These are phyloP conservation scores for Tetracladium maxilliforme DNA, from an alignment of 2,329 filamentous ascomycete genomes.

Conservation along the genomic window DNA sequence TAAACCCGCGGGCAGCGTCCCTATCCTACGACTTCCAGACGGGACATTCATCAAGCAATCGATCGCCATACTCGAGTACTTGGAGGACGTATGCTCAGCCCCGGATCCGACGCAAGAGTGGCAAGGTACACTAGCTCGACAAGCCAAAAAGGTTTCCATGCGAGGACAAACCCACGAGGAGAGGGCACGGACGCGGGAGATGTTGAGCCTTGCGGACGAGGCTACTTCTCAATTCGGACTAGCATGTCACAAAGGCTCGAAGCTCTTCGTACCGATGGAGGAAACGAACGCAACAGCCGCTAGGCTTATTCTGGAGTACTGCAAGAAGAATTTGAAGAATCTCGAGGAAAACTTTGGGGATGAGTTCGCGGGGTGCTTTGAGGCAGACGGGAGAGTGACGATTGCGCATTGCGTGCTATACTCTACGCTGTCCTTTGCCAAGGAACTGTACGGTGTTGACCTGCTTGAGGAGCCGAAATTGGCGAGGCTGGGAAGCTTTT, in stretches of 20 bases:
- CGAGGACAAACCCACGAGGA: conserved; percentile 2
- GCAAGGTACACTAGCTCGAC: conserved; percentile 1
- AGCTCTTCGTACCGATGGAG: conserved; percentile 2
- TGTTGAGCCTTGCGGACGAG: conserved; percentile 2
- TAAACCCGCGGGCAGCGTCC: conserved; percentile 8
- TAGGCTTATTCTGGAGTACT: too few species aligned
- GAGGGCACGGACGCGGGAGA: conserved; percentile 2
- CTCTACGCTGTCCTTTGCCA: too few species aligned
- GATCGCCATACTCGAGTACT: conserved; percentile 10
- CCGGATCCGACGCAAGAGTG: too few species aligned
- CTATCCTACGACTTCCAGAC: conserved; percentile 7
- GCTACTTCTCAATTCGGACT: conserved; percentile 1
- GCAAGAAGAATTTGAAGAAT: too few species aligned
- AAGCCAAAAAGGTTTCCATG: conserved; percentile 1
- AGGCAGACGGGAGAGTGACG: too few species aligned
- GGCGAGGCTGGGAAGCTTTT: too few species aligned
- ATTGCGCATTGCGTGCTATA: too few species aligned
- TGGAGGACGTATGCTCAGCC: conserved; percentile 11
- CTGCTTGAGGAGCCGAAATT: too few species aligned
- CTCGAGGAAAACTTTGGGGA: too few species aligned
- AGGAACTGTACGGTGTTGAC: too few species aligned
- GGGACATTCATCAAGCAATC: conserved; percentile 10
- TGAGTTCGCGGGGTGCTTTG: too few species aligned
- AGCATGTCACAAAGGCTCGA: conserved; percentile 3
- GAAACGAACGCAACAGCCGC: conserved; percentile 7